Evolutionary conservation across 2,329 filamentous ascomycete genomes (phyloP).

Genomic region (Pleoardoris graminearum): DNA sequence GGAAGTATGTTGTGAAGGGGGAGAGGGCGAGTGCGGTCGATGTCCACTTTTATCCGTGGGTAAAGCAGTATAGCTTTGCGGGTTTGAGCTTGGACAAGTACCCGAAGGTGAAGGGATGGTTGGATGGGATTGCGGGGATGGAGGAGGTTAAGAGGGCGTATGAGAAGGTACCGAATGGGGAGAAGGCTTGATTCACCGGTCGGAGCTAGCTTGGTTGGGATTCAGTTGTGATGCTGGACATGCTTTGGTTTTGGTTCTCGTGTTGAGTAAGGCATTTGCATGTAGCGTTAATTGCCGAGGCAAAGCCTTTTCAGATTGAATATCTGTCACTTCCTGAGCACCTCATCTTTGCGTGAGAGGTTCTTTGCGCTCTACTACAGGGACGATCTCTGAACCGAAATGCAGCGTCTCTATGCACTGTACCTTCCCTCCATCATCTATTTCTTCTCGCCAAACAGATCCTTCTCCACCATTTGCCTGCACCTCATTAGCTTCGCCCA

Average conservation of each 20-base stretch:
- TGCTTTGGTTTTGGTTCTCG: too few relatives aligned
- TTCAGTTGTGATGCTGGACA: too few relatives aligned
- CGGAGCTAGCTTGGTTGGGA: too few relatives aligned
- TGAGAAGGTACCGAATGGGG: constrained; percentile 45
- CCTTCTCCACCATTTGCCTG: constrained; percentile 76
- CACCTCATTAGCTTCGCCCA: constrained; percentile 3
- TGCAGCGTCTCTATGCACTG: too few relatives aligned
- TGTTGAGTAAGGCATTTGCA: too few relatives aligned
- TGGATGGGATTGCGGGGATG: constrained; percentile 36
- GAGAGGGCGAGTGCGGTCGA: not conserved
- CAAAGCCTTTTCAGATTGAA: too few relatives aligned
- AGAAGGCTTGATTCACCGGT: constrained; percentile 79
- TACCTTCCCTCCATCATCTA: too few relatives aligned
- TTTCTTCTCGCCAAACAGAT: constrained; percentile 59
- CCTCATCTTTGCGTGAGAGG: too few relatives aligned
- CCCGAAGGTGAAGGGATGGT: constrained; percentile 66
- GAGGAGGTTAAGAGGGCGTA: constrained; percentile 19
- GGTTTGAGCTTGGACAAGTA: constrained; percentile 52
- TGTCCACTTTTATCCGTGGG: constrained; percentile 2
- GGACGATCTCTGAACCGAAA: too few relatives aligned
- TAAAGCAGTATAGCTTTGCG: constrained; percentile 1
- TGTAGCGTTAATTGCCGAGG: too few relatives aligned
- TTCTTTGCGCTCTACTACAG: too few relatives aligned
- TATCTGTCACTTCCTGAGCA: too few relatives aligned
- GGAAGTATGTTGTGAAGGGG: not conserved